Evolutionary conservation across 1,284 basidiomycete genomes (phyloP), one percentile per base, ranked within the genome.

Genomic region (Pyrrhoderma lamaoense): DNA sequence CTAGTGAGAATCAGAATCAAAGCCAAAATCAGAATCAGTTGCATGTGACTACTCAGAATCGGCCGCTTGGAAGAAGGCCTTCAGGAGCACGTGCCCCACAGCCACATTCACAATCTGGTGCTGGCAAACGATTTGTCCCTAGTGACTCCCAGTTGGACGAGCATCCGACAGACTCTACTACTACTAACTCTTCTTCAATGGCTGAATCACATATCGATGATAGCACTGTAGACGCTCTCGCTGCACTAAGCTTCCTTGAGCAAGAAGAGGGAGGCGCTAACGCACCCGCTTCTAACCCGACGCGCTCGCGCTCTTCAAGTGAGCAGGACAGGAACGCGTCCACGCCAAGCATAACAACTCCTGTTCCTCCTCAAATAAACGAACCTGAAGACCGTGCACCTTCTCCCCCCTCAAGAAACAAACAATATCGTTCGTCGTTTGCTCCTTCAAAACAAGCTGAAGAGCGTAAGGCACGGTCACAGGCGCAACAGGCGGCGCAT

Each of bases 71-170:
- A 60, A 75, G 84, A 61, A 85, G 84, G 64, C 90, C 90, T 14
- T 87, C 87, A 42, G 90, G 89, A 37, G 89, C 90, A 78, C 85
- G 90, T 79, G 89, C 85, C 45, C 82, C 76, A 22, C 38, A 40
- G 38, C 21, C 38, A 40, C 38, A 22, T 49, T 72, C 77, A 39
- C 69, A 62, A 47, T 48, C 56, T 56, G 68, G 59, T 63, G 65
- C 65, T 65, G 57, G 65, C 64, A 65, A 45, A 44, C 57, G 56
- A 42, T 51, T 57, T 47, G 37, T 42, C 22, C 51, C 46, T 14
- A 47, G 35, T 55, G 67, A 69, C 37, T 52, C 54, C 38, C 16
- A 16, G 16, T 16, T 22, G 38, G 16, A 40, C 5, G 38, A 16
- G n/a, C 38, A 40, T 16, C 40, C 50, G 25, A 37, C 54, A 1